Evolutionary conservation across 306 rosid genomes (phyloP).

Genomic region (Vicia sativa): DNA sequence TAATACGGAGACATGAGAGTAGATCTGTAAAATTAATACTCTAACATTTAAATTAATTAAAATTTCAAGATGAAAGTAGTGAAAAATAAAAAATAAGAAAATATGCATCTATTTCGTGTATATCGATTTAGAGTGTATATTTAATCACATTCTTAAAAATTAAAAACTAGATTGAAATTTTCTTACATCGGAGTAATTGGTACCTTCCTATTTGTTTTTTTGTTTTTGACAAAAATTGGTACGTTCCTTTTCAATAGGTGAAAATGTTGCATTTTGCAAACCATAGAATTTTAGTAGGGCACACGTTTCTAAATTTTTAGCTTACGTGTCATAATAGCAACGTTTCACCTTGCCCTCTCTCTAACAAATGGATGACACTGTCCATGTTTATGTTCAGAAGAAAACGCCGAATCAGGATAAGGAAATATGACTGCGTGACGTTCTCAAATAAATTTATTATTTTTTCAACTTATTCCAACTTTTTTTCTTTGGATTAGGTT

Average conservation of each 20-base stretch:
- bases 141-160: too few species aligned
- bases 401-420: conserved; percentile 53
- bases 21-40: too few species aligned
- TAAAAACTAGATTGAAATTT: not conserved
- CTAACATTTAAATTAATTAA: too few species aligned
- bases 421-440: conserved; percentile 39
- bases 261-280: not conserved
- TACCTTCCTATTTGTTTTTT: too few species aligned
- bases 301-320: conserved; percentile 29
- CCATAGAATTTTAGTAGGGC: conserved; percentile 7
- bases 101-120: too few species aligned
- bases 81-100: too few species aligned
- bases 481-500: not conserved
- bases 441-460: conserved; percentile 41
- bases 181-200: not conserved
- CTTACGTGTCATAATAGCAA: conserved; percentile 32
- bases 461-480: conserved; percentile 19
- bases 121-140: too few species aligned
- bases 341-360: conserved; percentile 29
- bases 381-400: not conserved
- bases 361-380: conserved; percentile 39
- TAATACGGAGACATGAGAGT: too few species aligned
- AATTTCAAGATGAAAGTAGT: too few species aligned
- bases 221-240: too few species aligned
- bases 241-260: not conserved